Base-by-base conservation (phyloP, 192 early-diverging fungal species). In the Gigaspora rosea region DNA sequence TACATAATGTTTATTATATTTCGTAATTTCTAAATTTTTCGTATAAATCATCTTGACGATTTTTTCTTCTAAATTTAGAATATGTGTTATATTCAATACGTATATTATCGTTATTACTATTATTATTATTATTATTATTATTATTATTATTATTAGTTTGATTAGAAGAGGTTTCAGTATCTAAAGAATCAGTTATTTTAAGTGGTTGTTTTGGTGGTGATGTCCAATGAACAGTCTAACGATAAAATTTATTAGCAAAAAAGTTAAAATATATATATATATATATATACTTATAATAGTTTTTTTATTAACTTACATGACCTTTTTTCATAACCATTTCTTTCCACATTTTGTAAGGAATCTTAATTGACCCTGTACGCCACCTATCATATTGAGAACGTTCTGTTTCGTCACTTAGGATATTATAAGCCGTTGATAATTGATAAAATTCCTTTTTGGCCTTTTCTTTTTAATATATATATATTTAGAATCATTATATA, bases 11-110 rank as follows among this genome's bases (percentile, higher is more conserved):
- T 27, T 27, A 1, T 71, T 56, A 71, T 12, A 71, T 71, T 71
- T 71, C 70, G 32, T 71, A 71, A 51, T 71, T 71, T 71, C 70
- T 71, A 71, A 71, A 71, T 52, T 71, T 71, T 71, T 71, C 70
- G 27, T 71, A 71, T 54, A 71, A 56, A 54, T 71, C 33, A 20
- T 71, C 70, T 71, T 51, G 50, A 32, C 4, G 27, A n/a, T 18
- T n/a, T 35, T 8, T 51, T 33, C 11, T 32, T 52, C 11, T 36
- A 56, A n/a, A 32, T n/a, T 51, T 71, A 12, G n/a, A 71, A n/a
- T 27, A 27, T 27, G 15, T 2, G 4, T 27, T 18, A 27, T 46
- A 54, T 10, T 54, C 33, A 11, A 32, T 50, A 1, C 15, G 20
- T 15, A 52, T 16, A 9, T 71, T 56, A 71, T 52, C 15, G 12